Evolutionary conservation across 371 early-diverging fungal genomes (phyloP).

Genomic region (Entomophthora muscae): DNA sequence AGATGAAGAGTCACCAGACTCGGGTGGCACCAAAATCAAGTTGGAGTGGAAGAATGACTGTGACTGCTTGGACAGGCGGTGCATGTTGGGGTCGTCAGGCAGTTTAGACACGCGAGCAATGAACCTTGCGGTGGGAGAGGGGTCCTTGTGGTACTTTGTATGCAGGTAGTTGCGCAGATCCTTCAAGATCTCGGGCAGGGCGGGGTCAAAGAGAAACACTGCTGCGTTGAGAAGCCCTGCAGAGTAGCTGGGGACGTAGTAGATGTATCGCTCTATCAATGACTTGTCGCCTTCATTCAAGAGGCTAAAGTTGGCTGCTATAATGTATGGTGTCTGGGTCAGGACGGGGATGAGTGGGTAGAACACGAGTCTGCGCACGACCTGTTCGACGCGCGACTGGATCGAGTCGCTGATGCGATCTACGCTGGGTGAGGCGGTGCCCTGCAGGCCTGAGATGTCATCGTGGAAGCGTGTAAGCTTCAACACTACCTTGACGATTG

Average conservation of each 20-base stretch:
- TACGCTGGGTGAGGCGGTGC: neutral
- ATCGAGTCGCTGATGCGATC: conserved; percentile 4
- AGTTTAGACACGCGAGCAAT: neutral
- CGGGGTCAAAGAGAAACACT: conserved; percentile 9
- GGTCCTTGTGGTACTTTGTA: neutral
- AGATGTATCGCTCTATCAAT: conserved; percentile 1
- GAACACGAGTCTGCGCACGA: conserved; percentile 8
- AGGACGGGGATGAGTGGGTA: conserved; percentile 10
- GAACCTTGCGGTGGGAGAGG: neutral
- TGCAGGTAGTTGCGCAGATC: neutral
- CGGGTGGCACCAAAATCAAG: conserved; percentile 1
- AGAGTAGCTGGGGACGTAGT: conserved; percentile 8
- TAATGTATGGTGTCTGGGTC: conserved; percentile 8
- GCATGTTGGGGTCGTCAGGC: neutral
- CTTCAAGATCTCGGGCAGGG: conserved; percentile 4
- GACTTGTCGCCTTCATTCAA: conserved; percentile 2
- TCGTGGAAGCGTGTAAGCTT: conserved; percentile 7
- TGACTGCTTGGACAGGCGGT: neutral
- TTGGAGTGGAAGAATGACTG: conserved; percentile 2
- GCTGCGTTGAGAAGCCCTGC: conserved; percentile 6
- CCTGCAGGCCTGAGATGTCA: neutral
- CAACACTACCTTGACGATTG: conserved; percentile 7
- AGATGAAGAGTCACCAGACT: conserved; percentile 11
- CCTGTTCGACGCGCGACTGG: conserved; percentile 8
- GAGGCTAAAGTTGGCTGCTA: conserved; percentile 3